These are phyloP conservation scores for Mycena vitilis DNA, from an alignment of 768 basidiomycete genomes.

Conservation along the genomic window DNA sequence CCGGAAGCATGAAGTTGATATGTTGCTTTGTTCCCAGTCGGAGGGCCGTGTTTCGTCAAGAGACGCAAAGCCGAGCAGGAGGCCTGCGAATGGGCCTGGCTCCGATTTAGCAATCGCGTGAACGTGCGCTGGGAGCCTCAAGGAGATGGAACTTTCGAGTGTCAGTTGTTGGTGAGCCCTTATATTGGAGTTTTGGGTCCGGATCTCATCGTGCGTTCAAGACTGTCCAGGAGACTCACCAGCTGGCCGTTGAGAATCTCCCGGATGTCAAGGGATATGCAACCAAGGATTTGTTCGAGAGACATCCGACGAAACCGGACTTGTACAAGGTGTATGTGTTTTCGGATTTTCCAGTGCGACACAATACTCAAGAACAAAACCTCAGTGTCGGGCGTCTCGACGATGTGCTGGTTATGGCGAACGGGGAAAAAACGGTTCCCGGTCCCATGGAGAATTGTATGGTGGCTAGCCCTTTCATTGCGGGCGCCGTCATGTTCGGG, in stretches of 20 bases:
- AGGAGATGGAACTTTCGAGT: conserved; percentile 52
- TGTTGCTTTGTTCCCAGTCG: conserved; percentile 22
- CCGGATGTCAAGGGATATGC: conserved; percentile 43
- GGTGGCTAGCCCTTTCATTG: conserved; percentile 32
- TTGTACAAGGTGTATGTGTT: conserved; percentile 44
- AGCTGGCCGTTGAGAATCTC: conserved; percentile 50
- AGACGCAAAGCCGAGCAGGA: conserved; percentile 32
- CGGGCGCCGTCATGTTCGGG: conserved; percentile 31
- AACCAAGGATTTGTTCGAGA: conserved; percentile 45
- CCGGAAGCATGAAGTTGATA: neutral
- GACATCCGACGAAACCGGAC: conserved; percentile 46
- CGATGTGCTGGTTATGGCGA: conserved; percentile 43
- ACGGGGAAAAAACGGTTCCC: conserved; percentile 46
- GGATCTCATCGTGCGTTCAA: neutral
- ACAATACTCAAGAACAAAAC: neutral
- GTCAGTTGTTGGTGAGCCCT: conserved; percentile 49
- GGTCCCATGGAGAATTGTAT: conserved; percentile 42
- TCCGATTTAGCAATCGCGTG: conserved; percentile 40
- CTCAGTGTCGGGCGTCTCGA: conserved; percentile 46
- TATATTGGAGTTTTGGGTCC: neutral
- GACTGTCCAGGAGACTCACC: conserved; percentile 41
- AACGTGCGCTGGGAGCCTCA: conserved; percentile 50
- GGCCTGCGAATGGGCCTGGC: conserved; percentile 47
- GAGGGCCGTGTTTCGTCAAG: conserved; percentile 34
- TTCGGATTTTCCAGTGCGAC: neutral